A percentile compares a stretch with the other conserved stretches of the same genome.
These are phyloP conservation scores for Malassezia furfur DNA, from an alignment of 1,284 basidiomycete genomes.

Conservation along the genomic window DNA sequence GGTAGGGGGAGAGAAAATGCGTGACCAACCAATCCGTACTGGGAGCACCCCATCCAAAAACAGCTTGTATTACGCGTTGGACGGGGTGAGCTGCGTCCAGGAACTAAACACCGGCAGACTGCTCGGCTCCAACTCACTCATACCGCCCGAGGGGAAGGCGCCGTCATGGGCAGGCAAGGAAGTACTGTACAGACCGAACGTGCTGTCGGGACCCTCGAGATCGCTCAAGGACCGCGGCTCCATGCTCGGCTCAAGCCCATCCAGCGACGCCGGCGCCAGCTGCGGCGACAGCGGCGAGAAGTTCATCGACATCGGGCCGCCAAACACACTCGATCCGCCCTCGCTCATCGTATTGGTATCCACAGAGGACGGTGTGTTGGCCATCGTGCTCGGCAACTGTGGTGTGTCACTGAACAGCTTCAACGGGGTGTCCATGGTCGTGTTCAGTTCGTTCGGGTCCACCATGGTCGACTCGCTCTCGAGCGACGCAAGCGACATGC, in stretches of 20 bases:
- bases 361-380: constrained; percentile 9
- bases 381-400: not conserved
- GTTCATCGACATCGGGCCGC: not conserved
- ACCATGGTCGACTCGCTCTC: constrained; percentile 1
- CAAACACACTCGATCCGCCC: not conserved
- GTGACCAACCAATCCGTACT: too few relatives aligned
- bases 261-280: constrained; percentile 10
- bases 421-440: constrained; percentile 13
- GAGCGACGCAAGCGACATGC: not conserved
- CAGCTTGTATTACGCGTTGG: not conserved
- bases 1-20: not conserved
- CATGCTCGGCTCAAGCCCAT: constrained; percentile 5
- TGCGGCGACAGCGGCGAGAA: constrained; percentile 16
- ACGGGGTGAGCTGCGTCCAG: constrained; percentile 10
- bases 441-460: constrained; percentile 6
- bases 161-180: constrained; percentile 6
- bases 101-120: constrained; percentile 13
- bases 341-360: constrained; percentile 11
- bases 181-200: constrained; percentile 11
- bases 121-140: constrained; percentile 13
- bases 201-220: not conserved
- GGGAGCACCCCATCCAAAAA: too few relatives aligned
- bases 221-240: not conserved
- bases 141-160: not conserved
- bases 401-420: constrained; percentile 18